Conservation (phyloP, 805 yeast species). For the Huiozyma sinensis region DNA sequence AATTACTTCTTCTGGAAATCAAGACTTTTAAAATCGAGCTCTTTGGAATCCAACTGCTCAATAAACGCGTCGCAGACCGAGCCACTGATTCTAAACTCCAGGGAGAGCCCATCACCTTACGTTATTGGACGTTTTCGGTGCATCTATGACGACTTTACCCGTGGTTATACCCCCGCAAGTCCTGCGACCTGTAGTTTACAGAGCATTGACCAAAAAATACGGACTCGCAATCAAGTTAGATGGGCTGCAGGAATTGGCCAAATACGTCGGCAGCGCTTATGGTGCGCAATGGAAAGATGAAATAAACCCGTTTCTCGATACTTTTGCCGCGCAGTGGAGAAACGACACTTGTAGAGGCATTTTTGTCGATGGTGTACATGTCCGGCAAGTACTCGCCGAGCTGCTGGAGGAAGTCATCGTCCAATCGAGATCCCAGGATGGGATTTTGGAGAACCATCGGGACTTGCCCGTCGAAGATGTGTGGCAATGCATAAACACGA, state of each 20-base stretch:
- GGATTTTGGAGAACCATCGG: neutral
- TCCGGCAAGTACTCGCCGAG: constrained; percentile 55
- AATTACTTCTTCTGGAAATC: too few relatives aligned
- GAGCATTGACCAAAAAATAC: constrained; percentile 83
- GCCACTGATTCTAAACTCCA: neutral
- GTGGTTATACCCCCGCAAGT: constrained; percentile 69
- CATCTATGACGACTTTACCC: constrained; percentile 41
- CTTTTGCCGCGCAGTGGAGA: constrained; percentile 75
- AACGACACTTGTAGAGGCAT: constrained; percentile 71
- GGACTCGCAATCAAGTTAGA: constrained; percentile 83
- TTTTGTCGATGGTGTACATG: constrained; percentile 69
- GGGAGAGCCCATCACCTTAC: neutral
- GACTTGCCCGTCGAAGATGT: constrained; percentile 42
- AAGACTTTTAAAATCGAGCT: too few relatives aligned
- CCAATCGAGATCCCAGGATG: neutral
- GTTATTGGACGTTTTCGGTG: neutral
- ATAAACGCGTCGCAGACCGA: too few relatives aligned
- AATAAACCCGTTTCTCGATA: constrained; percentile 42
- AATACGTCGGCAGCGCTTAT: constrained; percentile 61
- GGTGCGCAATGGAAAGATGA: constrained; percentile 74
- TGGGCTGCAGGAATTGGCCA: constrained; percentile 65
- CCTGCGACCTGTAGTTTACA: constrained; percentile 82
- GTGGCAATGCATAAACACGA: constrained; percentile 62
- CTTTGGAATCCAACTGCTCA: too few relatives aligned
- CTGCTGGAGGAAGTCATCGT: constrained; percentile 24